phyloP scores from a whole-genome alignment of 2,329 filamentous ascomycete genomes.

The Cladosporium sp. region DNA sequence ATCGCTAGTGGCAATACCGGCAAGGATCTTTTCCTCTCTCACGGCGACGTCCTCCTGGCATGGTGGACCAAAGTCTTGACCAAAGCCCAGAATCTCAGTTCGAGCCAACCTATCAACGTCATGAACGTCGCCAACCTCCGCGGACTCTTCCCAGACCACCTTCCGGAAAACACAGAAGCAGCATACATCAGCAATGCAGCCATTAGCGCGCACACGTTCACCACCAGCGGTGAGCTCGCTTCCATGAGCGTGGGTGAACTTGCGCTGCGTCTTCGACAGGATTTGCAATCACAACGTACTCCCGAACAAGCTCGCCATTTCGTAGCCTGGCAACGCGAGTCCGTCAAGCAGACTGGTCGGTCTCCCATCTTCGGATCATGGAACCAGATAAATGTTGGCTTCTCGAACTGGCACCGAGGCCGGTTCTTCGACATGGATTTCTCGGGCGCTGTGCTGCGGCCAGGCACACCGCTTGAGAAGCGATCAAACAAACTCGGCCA shows the following conservation, averaged over 20 bases:
- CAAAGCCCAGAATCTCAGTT: slow-evolving; percentile 15
- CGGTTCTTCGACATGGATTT: slow-evolving; percentile 22
- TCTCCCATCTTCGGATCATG: neutral
- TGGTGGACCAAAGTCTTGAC: slow-evolving; percentile 22
- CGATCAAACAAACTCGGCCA: slow-evolving; percentile 16
- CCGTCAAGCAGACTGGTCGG: neutral
- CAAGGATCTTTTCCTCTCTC: slow-evolving; percentile 25
- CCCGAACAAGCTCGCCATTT: slow-evolving; percentile 20
- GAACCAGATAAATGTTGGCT: slow-evolving; percentile 10
- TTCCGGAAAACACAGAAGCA: slow-evolving; percentile 7
- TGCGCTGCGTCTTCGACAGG: slow-evolving; percentile 18
- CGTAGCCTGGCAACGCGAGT: slow-evolving; percentile 17
- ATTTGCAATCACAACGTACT: slow-evolving; percentile 16
- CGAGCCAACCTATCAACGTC: slow-evolving; percentile 25
- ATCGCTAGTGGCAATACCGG: slow-evolving; percentile 9
- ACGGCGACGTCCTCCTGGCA: slow-evolving; percentile 33
- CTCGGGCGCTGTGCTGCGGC: slow-evolving; percentile 19
- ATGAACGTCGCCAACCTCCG: slow-evolving; percentile 34
- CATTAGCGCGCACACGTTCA: neutral
- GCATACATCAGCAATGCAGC: slow-evolving; percentile 15
- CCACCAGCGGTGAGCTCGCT: slow-evolving; percentile 11
- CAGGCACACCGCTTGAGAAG: slow-evolving; percentile 9
- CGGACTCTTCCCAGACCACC: slow-evolving; percentile 20
- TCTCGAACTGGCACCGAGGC: slow-evolving; percentile 24
- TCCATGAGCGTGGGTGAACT: slow-evolving; percentile 7